Percentiles rank a stretch among this genome's conserved stretches.
phyloP scores from a whole-genome alignment of 129 eudicot species.

The Glebionis coronaria region DNA sequence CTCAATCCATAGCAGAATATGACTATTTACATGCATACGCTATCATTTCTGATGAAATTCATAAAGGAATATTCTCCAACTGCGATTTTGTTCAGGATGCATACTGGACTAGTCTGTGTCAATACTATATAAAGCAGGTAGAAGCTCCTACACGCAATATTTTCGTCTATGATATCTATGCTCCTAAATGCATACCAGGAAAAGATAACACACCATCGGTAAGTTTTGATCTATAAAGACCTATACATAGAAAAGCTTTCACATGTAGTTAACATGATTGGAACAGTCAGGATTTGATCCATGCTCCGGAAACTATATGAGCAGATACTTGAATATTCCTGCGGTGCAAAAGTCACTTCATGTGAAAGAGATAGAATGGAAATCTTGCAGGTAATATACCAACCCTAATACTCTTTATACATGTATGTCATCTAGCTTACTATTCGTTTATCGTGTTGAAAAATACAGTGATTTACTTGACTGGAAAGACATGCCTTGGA shows the following conservation, averaged over 20 bases:
- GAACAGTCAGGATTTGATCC: too few relatives aligned
- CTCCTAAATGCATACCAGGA: conserved; percentile 36
- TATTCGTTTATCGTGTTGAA: too few relatives aligned
- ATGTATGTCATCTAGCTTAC: too few relatives aligned
- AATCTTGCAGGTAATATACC: too few relatives aligned
- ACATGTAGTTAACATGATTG: not conserved
- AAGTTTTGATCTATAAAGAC: not conserved
- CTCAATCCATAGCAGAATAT: not conserved
- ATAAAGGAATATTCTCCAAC: conserved; percentile 23
- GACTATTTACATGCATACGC: not conserved
- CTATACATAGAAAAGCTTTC: not conserved
- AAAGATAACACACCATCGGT: conserved; percentile 31
- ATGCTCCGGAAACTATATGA: too few relatives aligned
- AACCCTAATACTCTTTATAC: too few relatives aligned
- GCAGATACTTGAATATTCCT: too few relatives aligned
- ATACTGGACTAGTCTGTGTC: conserved; percentile 18
- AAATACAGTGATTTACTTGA: too few relatives aligned
- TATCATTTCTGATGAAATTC: conserved; percentile 10
- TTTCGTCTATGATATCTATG: conserved; percentile 40
- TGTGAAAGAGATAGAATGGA: too few relatives aligned
- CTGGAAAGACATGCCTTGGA: too few relatives aligned
- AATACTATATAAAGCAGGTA: conserved; percentile 10
- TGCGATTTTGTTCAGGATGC: conserved; percentile 35
- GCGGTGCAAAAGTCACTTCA: too few relatives aligned
- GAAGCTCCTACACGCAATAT: conserved; percentile 22